phyloP scores from a whole-genome alignment of 257 asterid genomes.

The Salvia rosmarinus region DNA sequence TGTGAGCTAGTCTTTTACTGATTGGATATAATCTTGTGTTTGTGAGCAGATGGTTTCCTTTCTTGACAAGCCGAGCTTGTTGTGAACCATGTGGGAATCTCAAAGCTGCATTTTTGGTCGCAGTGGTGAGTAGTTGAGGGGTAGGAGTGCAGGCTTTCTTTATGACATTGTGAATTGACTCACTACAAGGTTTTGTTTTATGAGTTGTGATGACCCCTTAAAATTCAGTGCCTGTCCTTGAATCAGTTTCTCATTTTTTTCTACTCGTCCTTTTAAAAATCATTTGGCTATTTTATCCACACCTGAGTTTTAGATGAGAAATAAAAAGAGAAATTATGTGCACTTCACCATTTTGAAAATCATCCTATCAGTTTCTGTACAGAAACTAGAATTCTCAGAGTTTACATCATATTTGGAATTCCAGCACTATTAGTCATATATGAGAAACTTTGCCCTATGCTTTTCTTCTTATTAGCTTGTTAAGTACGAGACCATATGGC shows the following conservation, averaged over 20 bases:
- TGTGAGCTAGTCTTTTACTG: constrained; percentile 11
- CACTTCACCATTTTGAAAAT: neutral
- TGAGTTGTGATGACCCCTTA: neutral
- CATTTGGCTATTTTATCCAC: constrained; percentile 13
- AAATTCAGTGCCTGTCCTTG: neutral
- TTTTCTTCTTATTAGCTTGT: constrained; percentile 21
- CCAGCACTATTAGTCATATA: constrained; percentile 12
- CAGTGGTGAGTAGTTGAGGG: constrained; percentile 79
- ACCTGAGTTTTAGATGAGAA: constrained; percentile 13
- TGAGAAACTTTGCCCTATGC: constrained; percentile 9
- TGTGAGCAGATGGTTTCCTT: constrained; percentile 92
- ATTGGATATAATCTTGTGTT: constrained; percentile 30
- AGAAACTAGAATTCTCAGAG: constrained; percentile 11
- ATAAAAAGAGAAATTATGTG: neutral
- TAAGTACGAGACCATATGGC: constrained; percentile 9
- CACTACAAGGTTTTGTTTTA: constrained; percentile 16
- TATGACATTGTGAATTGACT: constrained; percentile 13
- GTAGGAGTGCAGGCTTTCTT: constrained; percentile 23
- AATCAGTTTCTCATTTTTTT: constrained; percentile 10
- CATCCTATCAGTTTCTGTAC: constrained; percentile 11
- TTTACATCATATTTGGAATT: constrained; percentile 12
- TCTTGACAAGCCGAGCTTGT: constrained; percentile 89
- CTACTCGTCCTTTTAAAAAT: neutral
- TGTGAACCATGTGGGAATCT: constrained; percentile 99
- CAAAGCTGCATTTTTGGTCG: constrained; percentile 97